A percentile compares a stretch with the other conserved stretches of the same genome.
phyloP scores from a whole-genome alignment of 371 early-diverging fungal genomes.

The Rhizopus sp. region DNA sequence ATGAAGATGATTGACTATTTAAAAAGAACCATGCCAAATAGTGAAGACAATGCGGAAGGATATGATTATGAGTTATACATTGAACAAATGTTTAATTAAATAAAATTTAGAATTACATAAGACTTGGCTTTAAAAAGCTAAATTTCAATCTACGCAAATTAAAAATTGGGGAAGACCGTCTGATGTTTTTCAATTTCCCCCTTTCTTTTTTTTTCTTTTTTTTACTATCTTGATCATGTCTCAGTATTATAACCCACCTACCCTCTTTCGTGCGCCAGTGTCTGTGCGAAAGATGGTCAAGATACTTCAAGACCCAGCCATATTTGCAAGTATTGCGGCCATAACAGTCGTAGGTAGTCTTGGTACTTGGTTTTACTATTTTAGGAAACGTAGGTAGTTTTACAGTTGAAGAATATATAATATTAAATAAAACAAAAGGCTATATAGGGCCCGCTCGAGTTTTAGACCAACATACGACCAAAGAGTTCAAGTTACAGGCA shows the following conservation, averaged over 20 bases:
- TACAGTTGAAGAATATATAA: neutral
- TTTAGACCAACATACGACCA: conserved; percentile 64
- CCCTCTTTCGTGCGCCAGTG: conserved; percentile 17
- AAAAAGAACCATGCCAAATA: conserved; percentile 70
- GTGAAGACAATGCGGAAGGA: conserved; percentile 45
- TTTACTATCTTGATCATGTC: neutral
- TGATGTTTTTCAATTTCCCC: neutral
- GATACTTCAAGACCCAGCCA: conserved; percentile 22
- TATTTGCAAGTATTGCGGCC: conserved; percentile 15
- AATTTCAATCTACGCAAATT: no score
- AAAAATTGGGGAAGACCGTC: no score
- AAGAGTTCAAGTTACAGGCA: conserved; percentile 68
- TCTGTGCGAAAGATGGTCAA: conserved; percentile 21
- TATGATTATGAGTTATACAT: conserved; percentile 77
- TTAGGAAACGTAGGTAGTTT: conserved; percentile 7
- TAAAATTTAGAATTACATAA: no score
- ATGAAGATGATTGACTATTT: conserved; percentile 72
- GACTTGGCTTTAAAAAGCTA: no score
- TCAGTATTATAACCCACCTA: conserved; percentile 6
- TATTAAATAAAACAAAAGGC: neutral
- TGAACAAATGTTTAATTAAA: conserved; percentile 63
- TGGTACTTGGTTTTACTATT: conserved; percentile 21
- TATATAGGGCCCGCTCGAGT: conserved; percentile 27
- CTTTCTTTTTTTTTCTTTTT: neutral
- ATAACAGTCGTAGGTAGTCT: conserved; percentile 8